These are phyloP conservation scores for Arthrobotrys musiformis DNA, from an alignment of 2,329 filamentous ascomycete genomes.

Conservation along the genomic window DNA sequence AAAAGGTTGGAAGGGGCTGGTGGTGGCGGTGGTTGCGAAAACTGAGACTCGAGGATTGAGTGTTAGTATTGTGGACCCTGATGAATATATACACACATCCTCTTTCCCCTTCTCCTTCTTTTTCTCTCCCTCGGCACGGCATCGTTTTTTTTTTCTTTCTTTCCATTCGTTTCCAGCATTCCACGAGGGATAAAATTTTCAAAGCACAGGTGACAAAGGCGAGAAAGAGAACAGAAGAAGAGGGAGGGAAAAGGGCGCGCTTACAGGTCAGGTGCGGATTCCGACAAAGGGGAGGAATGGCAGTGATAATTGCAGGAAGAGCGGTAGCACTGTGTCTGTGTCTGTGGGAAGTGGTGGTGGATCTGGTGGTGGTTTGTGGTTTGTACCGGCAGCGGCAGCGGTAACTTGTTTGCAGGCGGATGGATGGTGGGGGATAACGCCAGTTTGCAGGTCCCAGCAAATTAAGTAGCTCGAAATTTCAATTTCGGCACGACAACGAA, in stretches of 20 bases:
- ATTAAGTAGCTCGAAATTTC: too few relatives aligned
- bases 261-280: slow-evolving; percentile 45
- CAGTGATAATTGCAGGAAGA: too few relatives aligned
- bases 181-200: slow-evolving; percentile 56
- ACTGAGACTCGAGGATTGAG: slow-evolving; percentile 23
- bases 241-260: slow-evolving; percentile 28
- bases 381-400: too few relatives aligned
- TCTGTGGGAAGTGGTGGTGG: neutral
- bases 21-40: neutral
- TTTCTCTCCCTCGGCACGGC: neutral
- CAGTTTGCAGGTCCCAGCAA: too few relatives aligned
- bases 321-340: slow-evolving; percentile 18
- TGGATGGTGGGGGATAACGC: too few relatives aligned
- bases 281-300: slow-evolving; percentile 53
- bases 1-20: slow-evolving; percentile 53
- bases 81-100: too few relatives aligned
- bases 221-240: slow-evolving; percentile 51
- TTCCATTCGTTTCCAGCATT: neutral
- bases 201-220: slow-evolving; percentile 57
- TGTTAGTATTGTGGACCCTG: neutral
- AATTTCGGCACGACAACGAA: too few relatives aligned
- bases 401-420: too few relatives aligned
- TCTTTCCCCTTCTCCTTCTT: too few relatives aligned
- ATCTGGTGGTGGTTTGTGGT: too few relatives aligned
- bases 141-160: neutral